These are phyloP conservation scores for Amoebophrya sp. DNA, from an alignment of 169 alveolate genomes.

Conservation along the genomic window DNA sequence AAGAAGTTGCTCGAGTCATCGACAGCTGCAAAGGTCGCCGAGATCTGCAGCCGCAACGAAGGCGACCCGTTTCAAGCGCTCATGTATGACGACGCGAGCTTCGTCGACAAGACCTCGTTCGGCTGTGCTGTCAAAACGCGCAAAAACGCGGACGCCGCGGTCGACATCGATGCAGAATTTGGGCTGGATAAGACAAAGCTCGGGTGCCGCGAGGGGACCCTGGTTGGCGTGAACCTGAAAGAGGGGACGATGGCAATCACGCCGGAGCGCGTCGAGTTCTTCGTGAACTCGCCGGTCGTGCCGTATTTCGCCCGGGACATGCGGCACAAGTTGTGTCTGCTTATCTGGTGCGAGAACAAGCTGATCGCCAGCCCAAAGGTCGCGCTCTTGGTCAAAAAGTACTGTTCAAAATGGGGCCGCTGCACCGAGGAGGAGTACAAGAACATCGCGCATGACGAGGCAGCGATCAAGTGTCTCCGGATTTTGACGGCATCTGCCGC, in stretches of 20 bases:
- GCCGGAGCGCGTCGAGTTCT: neutral
- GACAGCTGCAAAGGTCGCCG: too few relatives aligned
- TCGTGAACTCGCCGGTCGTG: neutral
- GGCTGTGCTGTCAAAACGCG: neutral
- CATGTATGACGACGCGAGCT: neutral
- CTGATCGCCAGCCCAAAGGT: neutral
- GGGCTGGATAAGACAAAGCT: neutral
- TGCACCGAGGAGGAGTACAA: neutral
- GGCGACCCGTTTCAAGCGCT: neutral
- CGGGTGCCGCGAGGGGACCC: neutral
- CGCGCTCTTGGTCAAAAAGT: neutral
- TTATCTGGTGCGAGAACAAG: neutral
- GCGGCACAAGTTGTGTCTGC: neutral
- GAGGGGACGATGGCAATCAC: neutral
- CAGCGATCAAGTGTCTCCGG: neutral
- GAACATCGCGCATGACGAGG: neutral
- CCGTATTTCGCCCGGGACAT: neutral
- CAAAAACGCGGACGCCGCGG: neutral
- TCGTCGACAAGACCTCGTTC: neutral
- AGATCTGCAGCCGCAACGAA: neutral
- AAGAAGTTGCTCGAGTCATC: too few relatives aligned
- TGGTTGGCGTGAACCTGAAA: neutral
- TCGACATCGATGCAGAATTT: neutral
- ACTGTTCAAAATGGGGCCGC: neutral
- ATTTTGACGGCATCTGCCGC: neutral